Base-by-base conservation (phyloP, 2,329 filamentous ascomycete genomes). In the Cladosporium sp. region DNA sequence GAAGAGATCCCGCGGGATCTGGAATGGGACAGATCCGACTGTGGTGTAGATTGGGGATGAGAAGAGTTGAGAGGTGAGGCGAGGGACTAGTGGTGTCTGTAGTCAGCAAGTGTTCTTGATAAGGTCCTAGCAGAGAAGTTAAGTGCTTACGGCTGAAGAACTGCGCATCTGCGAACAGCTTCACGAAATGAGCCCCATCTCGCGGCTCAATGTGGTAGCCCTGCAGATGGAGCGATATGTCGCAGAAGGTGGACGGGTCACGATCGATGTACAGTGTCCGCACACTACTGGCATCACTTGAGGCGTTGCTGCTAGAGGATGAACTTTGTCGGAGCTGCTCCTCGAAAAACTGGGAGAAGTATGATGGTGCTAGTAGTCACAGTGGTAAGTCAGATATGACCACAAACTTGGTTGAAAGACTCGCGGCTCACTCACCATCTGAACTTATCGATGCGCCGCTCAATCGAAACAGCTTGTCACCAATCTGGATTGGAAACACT, bases 181-280 rank as follows among this genome's bases (percentile, higher is more conserved):
- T 91, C 65, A 97, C 92, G 73, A 93, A 97, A 73, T 97, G 90
- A 55, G 85, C 83, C 51, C 89, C 89, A 74, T 96, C 88, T 61
- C 84, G 83, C 2, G 93, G 92, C 57, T 82, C 80, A 60, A 97
- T 83, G 75, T 96, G 88, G 72, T 97, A 97, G 45, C 93, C 90
- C 77, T 96, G 92, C 20, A 97, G 79, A 77, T 97, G 92, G 56
- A 92, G 80, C 36, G 89, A 88, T 62, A 97, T 97, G 69, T 97
- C 91, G 67, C 81, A 83, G 72, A 97, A 97, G 0, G 91, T 97
- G 13, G 80, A 80, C 0, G 93, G 92, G 73, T 97, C 93, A 60
- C 93, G 88, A 73, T 97, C 93, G 68, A 97, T 97, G 75, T 97
- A 97, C 6, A 97, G 80, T 0, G 93, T 96, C 64, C 88, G 86